These are phyloP conservation scores for Fagus sylvatica DNA, from an alignment of 306 rosid species.

Conservation along the genomic window DNA sequence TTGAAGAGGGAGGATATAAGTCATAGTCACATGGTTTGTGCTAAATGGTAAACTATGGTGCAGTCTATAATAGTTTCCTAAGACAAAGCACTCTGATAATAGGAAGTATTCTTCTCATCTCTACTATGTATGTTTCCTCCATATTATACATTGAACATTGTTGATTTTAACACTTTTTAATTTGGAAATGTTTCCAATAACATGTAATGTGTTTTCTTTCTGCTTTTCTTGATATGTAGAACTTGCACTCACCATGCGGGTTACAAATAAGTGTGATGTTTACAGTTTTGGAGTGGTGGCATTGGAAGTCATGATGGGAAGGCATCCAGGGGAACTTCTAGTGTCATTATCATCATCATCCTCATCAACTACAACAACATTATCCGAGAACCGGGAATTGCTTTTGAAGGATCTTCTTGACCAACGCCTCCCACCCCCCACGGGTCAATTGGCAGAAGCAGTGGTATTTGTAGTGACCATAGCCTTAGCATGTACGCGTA, in stretches of 20 bases:
- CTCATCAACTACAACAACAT: background rate
- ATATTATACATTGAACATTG: background rate
- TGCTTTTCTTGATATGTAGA: slow-evolving; percentile 32
- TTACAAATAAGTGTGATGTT: slow-evolving; percentile 63
- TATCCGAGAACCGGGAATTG: slow-evolving; percentile 24
- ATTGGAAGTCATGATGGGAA: slow-evolving; percentile 70
- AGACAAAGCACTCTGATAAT: background rate
- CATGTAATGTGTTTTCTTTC: background rate
- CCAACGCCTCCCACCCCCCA: slow-evolving; percentile 60
- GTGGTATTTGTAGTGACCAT: slow-evolving; percentile 40
- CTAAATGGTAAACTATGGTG: no score
- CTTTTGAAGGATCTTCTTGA: slow-evolving; percentile 58
- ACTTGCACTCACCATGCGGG: slow-evolving; percentile 60
- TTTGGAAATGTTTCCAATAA: background rate
- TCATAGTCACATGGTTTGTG: no score
- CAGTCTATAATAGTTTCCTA: no score
- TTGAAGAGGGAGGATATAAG: no score
- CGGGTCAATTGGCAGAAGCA: slow-evolving; percentile 37
- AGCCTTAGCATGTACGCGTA: slow-evolving; percentile 57
- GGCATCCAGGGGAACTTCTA: slow-evolving; percentile 64
- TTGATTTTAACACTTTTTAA: background rate
- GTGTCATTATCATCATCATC: slow-evolving; percentile 10
- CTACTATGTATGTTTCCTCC: background rate
- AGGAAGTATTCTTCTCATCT: background rate
- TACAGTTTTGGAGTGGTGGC: slow-evolving; percentile 70